Evolutionary conservation across 2,329 filamentous ascomycete species (phyloP).

Genomic region (Huntiella moniliformis): DNA sequence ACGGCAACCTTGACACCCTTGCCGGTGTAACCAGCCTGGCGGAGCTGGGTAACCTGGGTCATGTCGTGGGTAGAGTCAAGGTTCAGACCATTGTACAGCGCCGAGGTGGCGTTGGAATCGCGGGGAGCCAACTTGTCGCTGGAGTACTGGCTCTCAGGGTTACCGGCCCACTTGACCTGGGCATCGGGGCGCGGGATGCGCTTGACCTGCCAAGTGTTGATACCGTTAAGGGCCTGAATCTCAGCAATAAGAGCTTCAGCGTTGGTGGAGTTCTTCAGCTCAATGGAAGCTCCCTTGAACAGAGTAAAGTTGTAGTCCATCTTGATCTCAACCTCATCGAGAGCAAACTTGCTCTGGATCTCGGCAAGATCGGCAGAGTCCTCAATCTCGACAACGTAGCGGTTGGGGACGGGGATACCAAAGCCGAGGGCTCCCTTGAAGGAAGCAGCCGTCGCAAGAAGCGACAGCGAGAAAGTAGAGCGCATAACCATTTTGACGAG

Average conservation of each 20-base stretch:
- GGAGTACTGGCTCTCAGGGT: slow-evolving; percentile 13
- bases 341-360: slow-evolving; percentile 21
- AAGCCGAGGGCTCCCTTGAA: slow-evolving; percentile 15
- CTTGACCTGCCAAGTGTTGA: slow-evolving; percentile 32
- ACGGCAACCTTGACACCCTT: slow-evolving; percentile 34
- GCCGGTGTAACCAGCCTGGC: slow-evolving; percentile 28
- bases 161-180: slow-evolving; percentile 26
- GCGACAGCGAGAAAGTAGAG: slow-evolving; percentile 18
- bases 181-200: slow-evolving; percentile 25
- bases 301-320: slow-evolving; percentile 31
- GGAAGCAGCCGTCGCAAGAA: slow-evolving; percentile 19
- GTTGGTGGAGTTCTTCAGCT: slow-evolving; percentile 28
- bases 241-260: slow-evolving; percentile 24
- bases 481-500: slow-evolving; percentile 20
- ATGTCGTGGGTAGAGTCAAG: slow-evolving; percentile 31
- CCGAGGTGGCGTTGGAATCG: not conserved
- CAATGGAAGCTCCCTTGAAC: slow-evolving; percentile 36
- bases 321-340: slow-evolving; percentile 23
- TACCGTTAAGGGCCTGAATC: slow-evolving; percentile 23
- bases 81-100: slow-evolving; percentile 7
- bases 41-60: slow-evolving; percentile 36
- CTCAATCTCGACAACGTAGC: slow-evolving; percentile 35
- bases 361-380: slow-evolving; percentile 25
- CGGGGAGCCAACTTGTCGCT: slow-evolving; percentile 7
- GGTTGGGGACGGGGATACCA: slow-evolving; percentile 21